Conservation (phyloP, 2,329 filamentous ascomycete genomes). For the Penicillium sclerotigenum region DNA sequence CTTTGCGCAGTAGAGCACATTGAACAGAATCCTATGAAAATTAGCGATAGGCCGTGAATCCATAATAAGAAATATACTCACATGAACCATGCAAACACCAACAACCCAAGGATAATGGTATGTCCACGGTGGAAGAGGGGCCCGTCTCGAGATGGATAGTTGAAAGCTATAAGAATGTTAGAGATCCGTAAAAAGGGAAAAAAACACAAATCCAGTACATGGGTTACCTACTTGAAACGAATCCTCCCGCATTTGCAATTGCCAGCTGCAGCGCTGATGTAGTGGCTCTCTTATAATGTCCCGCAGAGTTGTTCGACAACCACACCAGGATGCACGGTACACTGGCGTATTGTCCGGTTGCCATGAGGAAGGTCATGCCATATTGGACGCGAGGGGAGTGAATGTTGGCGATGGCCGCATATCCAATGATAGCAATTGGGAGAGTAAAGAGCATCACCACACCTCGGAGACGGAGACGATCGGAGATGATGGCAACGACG, state of each 20-base stretch:
- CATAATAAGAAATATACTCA: conserved; percentile 41
- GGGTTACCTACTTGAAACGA: conserved; percentile 54
- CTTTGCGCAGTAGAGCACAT: conserved; percentile 62
- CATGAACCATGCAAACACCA: conserved; percentile 63
- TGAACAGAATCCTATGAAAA: conserved; percentile 52
- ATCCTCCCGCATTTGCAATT: conserved; percentile 65
- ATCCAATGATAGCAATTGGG: conserved; percentile 63
- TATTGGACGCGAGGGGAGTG: conserved; percentile 54
- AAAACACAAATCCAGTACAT: no score
- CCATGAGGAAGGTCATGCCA: conserved; percentile 67
- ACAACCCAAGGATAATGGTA: conserved; percentile 57
- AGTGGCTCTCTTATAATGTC: conserved; percentile 68
- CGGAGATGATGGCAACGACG: conserved; percentile 54
- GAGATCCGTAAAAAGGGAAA: not conserved
- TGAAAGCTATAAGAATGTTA: conserved; percentile 43
- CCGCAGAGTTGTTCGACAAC: conserved; percentile 66
- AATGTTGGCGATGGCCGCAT: conserved; percentile 60
- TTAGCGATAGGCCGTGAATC: not conserved
- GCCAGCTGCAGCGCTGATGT: conserved; percentile 63
- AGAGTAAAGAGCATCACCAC: conserved; percentile 62
- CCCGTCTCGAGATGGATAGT: conserved; percentile 56
- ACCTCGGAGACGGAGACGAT: conserved; percentile 59
- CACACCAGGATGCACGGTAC: conserved; percentile 63
- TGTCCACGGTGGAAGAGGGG: conserved; percentile 61
- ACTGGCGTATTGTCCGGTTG: conserved; percentile 61